phyloP scores from a whole-genome alignment of 495 filamentous ascomycete genomes.

The Podospora pseudoanserina region DNA sequence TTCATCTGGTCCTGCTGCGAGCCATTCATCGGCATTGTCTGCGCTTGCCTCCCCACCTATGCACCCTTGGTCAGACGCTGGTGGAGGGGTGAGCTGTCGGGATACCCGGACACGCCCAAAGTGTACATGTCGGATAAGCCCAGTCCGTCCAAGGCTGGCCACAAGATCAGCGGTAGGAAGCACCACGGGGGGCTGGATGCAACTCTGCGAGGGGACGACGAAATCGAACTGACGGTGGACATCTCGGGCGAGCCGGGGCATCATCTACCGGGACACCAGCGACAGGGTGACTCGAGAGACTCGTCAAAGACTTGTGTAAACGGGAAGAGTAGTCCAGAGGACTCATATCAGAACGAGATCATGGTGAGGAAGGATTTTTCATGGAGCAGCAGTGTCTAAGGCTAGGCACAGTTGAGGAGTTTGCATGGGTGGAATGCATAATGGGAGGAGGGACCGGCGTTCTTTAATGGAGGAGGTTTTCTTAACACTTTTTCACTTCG shows the following conservation, averaged over 20 bases:
- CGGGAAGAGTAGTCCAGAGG: neutral
- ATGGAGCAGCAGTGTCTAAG: constrained; percentile 18
- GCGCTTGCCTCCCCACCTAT: constrained; percentile 43
- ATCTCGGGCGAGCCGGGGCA: neutral
- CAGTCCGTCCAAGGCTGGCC: neutral
- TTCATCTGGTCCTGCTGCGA: constrained; percentile 46
- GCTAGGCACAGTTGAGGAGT: neutral
- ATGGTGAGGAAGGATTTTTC: constrained; percentile 22
- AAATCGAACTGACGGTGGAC: constrained; percentile 23
- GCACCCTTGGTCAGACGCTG: constrained; percentile 34
- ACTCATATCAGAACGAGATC: constrained; percentile 11
- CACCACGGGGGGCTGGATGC: neutral
- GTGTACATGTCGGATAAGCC: neutral
- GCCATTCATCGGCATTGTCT: constrained; percentile 41
- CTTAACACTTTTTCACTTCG: neutral
- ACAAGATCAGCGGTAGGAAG: neutral
- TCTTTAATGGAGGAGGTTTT: neutral
- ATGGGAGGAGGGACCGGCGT: neutral
- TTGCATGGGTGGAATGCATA: neutral
- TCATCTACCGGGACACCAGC: neutral
- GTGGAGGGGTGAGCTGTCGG: constrained; percentile 6
- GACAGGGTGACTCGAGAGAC: neutral
- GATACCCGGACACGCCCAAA: neutral
- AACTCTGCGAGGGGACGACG: constrained; percentile 18
- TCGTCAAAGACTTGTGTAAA: neutral